These are phyloP conservation scores for Eucommia ulmoides DNA, from an alignment of 257 asterid genomes.

Conservation along the genomic window DNA sequence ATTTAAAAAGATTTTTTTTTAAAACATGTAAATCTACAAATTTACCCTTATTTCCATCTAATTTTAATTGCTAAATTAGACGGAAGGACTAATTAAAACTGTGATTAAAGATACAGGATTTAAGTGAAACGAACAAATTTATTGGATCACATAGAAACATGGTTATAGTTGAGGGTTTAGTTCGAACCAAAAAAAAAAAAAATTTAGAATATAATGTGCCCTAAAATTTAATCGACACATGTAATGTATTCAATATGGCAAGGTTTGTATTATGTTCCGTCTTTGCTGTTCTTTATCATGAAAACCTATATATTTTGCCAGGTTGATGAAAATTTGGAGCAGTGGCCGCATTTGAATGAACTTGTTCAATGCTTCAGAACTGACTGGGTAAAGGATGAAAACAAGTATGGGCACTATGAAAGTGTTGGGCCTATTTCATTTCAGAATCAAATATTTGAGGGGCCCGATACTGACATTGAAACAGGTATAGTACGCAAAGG, in stretches of 20 bases:
- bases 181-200: too few species aligned
- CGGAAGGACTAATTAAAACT: too few species aligned
- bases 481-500: conserved; percentile 41
- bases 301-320: conserved; percentile 8
- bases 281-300: neutral
- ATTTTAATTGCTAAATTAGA: neutral
- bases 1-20: neutral
- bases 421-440: conserved; percentile 53
- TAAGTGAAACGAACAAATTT: neutral
- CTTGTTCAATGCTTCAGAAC: conserved; percentile 88
- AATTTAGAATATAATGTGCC: too few species aligned
- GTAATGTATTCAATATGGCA: neutral
- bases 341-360: conserved; percentile 97
- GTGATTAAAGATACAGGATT: too few species aligned
- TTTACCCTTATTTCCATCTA: too few species aligned
- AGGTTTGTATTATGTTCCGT: neutral
- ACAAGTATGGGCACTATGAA: conserved; percentile 91
- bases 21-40: neutral
- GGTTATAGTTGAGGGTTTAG: too few species aligned
- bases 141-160: neutral
- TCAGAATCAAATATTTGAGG: conserved; percentile 81
- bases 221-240: neutral
- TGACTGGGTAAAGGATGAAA: conserved; percentile 86
- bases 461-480: conserved; percentile 93
- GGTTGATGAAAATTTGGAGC: conserved; percentile 95